These are phyloP conservation scores for Xylaria sp. DNA, from an alignment of 2,329 filamentous ascomycete genomes.

Conservation along the genomic window DNA sequence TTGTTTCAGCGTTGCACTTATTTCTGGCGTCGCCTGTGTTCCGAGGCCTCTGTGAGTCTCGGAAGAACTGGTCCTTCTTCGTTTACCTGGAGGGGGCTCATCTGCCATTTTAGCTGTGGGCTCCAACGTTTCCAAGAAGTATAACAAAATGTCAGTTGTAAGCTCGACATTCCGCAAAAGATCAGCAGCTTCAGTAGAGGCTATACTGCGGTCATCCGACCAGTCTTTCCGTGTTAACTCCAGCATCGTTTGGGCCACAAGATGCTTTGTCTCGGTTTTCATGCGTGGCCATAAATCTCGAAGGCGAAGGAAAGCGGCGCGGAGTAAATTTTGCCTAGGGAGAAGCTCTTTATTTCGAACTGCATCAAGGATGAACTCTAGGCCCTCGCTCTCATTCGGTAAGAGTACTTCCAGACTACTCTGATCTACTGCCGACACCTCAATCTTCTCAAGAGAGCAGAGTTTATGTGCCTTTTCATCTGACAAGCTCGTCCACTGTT, in stretches of 20 bases:
- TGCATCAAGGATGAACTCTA: slow-evolving; percentile 63
- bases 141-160: slow-evolving; percentile 75
- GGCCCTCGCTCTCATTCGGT: slow-evolving; percentile 63
- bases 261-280: slow-evolving; percentile 70
- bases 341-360: slow-evolving; percentile 56
- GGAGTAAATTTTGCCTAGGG: slow-evolving; percentile 66
- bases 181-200: slow-evolving; percentile 73
- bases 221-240: slow-evolving; percentile 64
- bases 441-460: slow-evolving; percentile 60
- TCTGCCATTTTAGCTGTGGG: slow-evolving; percentile 78
- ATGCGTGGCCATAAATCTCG: slow-evolving; percentile 77
- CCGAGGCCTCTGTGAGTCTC: slow-evolving; percentile 71
- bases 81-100: slow-evolving; percentile 79
- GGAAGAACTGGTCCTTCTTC: slow-evolving; percentile 80
- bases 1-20: slow-evolving; percentile 75
- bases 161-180: slow-evolving; percentile 79
- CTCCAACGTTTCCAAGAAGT: slow-evolving; percentile 79
- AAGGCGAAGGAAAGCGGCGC: slow-evolving; percentile 75
- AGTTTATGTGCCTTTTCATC: slow-evolving; percentile 62
- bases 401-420: slow-evolving; percentile 63
- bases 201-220: slow-evolving; percentile 53
- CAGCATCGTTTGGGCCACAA: slow-evolving; percentile 71
- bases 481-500: slow-evolving; percentile 72
- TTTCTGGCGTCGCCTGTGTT: slow-evolving; percentile 71
- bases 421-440: slow-evolving; percentile 55